Percentiles rank a stretch among this genome's conserved stretches.
These are phyloP conservation scores for Picea abies DNA, from an alignment of 83 land plant genomes.

Conservation along the genomic window DNA sequence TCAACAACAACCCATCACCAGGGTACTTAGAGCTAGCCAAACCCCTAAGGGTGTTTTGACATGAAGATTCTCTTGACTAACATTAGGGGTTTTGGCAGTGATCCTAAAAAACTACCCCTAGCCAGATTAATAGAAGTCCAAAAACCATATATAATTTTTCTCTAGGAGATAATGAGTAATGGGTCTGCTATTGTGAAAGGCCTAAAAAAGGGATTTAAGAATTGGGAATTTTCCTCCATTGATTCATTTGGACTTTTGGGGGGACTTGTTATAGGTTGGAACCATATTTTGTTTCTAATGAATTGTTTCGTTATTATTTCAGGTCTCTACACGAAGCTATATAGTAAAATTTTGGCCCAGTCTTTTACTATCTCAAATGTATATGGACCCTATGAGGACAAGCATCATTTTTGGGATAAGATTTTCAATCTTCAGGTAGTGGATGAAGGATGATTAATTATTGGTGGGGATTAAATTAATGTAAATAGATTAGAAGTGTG, in stretches of 20 bases:
- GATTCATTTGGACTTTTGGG: neutral
- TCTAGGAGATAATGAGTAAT: too few species aligned
- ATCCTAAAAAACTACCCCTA: too few species aligned
- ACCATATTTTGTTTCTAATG: neutral
- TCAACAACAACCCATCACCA: too few species aligned
- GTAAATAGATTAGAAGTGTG: neutral
- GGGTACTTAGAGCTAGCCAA: too few species aligned
- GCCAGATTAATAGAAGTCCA: too few species aligned
- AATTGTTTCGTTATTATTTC: neutral
- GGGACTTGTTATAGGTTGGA: neutral
- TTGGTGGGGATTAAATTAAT: neutral
- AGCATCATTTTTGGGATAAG: neutral
- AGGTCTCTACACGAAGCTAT: too few species aligned
- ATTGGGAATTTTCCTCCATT: neutral
- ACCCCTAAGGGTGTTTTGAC: too few species aligned
- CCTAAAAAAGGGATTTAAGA: neutral
- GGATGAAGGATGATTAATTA: neutral
- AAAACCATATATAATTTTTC: too few species aligned
- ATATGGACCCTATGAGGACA: neutral
- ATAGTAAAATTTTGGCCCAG: too few species aligned
- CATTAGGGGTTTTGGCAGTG: too few species aligned
- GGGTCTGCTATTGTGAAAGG: neutral
- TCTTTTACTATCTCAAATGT: neutral
- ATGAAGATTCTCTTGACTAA: too few species aligned
- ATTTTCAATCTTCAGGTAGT: neutral